Evolutionary conservation across 495 filamentous ascomycete genomes (phyloP).

Genomic region (Aspergillus bridgeri): DNA sequence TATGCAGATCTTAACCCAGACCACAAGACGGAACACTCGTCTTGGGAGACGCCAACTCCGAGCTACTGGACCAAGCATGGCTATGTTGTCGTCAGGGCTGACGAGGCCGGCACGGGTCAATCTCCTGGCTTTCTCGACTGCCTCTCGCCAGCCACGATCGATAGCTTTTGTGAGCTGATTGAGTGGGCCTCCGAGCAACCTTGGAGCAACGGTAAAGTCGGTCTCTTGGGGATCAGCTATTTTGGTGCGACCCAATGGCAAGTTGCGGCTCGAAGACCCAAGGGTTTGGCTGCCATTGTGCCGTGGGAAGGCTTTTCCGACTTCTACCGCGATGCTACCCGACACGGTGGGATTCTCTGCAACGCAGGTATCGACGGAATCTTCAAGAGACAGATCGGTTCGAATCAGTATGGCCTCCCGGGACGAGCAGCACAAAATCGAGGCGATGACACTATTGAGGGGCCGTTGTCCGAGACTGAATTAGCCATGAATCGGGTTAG

Average conservation of each 20-base stretch:
- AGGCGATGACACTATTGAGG: slow-evolving; percentile 59
- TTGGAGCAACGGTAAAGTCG: slow-evolving; percentile 62
- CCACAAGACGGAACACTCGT: slow-evolving; percentile 50
- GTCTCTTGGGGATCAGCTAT: slow-evolving; percentile 59
- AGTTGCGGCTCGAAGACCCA: slow-evolving; percentile 57
- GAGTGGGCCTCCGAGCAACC: slow-evolving; percentile 60
- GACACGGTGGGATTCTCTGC: slow-evolving; percentile 64
- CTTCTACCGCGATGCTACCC: slow-evolving; percentile 59
- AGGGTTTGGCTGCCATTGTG: slow-evolving; percentile 56
- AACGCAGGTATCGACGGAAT: slow-evolving; percentile 59
- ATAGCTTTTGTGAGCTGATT: slow-evolving; percentile 59
- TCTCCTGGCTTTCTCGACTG: slow-evolving; percentile 56
- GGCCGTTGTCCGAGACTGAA: too few relatives aligned
- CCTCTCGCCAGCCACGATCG: slow-evolving; percentile 52
- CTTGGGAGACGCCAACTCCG: slow-evolving; percentile 64
- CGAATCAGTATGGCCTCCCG: slow-evolving; percentile 60
- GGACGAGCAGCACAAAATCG: slow-evolving; percentile 33
- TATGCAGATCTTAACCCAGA: slow-evolving; percentile 51
- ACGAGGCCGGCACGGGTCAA: slow-evolving; percentile 58
- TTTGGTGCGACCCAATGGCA: slow-evolving; percentile 64
- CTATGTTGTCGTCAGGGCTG: slow-evolving; percentile 58
- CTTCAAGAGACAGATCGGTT: slow-evolving; percentile 64
- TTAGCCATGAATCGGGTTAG: too few relatives aligned
- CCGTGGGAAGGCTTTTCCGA: slow-evolving; percentile 72
- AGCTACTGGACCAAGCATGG: slow-evolving; percentile 59